These are phyloP conservation scores for Chlamydomonas applanata DNA, from an alignment of 139 green algal species.

Conservation along the genomic window DNA sequence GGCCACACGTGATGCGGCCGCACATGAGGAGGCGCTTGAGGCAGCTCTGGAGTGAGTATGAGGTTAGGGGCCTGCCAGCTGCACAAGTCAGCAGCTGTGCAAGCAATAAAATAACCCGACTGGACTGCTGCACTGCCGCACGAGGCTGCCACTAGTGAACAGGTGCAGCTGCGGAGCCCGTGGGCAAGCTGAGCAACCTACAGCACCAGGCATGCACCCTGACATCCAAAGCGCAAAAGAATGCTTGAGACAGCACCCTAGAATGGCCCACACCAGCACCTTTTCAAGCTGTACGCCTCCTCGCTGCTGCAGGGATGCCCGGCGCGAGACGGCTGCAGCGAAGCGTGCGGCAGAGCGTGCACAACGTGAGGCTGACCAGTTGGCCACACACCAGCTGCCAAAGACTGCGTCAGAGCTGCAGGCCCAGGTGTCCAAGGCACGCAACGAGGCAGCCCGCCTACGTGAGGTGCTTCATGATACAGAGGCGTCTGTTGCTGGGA, in stretches of 20 bases:
- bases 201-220: not conserved
- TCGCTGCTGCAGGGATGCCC: conserved; percentile 13
- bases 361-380: conserved; percentile 8
- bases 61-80: not conserved
- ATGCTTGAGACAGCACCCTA: too few species aligned
- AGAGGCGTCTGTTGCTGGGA: not conserved
- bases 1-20: conserved; percentile 4
- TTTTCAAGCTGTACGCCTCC: not conserved
- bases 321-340: conserved; percentile 2
- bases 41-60: conserved; percentile 10
- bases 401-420: conserved; percentile 2
- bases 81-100: not conserved
- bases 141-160: too few species aligned
- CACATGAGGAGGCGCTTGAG: conserved; percentile 13
- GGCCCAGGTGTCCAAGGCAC: conserved; percentile 8
- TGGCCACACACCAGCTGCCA: conserved; percentile 26
- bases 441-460: conserved; percentile 6
- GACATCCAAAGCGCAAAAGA: not conserved
- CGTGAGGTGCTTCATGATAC: conserved; percentile 19
- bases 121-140: too few species aligned
- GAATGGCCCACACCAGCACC: not conserved
- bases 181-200: not conserved
- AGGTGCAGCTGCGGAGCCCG: too few species aligned
- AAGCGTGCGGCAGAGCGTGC: conserved; percentile 1
- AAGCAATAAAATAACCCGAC: not conserved